Conservation (phyloP, 306 rosid species). For the Heteromeles arbutifolia region DNA sequence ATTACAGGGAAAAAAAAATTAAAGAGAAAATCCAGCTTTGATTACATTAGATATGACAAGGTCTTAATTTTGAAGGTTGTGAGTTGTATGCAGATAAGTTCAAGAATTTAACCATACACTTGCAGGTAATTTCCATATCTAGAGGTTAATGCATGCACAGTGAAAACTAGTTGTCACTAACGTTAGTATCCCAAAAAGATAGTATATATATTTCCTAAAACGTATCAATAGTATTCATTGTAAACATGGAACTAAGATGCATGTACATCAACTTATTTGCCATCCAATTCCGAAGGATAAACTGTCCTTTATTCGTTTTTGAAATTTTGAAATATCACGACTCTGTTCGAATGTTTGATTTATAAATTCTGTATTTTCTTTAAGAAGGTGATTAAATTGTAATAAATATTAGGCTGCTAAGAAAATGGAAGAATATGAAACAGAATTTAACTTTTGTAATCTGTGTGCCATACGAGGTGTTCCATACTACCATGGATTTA, state of each 20-base stretch:
- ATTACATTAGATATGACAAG: neutral
- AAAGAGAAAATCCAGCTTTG: neutral
- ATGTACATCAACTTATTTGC: neutral
- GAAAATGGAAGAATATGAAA: neutral
- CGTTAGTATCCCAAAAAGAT: neutral
- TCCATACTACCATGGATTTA: neutral
- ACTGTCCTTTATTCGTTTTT: neutral
- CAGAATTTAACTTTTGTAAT: too few species aligned
- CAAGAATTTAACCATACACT: neutral
- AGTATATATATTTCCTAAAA: neutral
- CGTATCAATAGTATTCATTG: neutral
- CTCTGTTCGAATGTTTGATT: neutral
- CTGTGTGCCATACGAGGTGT: too few species aligned
- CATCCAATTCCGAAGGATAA: neutral
- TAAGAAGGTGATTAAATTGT: neutral
- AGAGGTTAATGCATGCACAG: neutral
- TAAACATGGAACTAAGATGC: neutral
- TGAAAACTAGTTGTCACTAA: neutral
- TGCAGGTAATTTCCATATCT: neutral
- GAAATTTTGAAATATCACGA: neutral
- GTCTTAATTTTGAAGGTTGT: neutral
- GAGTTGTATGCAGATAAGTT: neutral
- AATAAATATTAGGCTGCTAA: neutral
- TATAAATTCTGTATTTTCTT: neutral
- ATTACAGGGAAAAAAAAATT: neutral